Base-by-base conservation (phyloP, 73 alveolate species). In the Paramecium primaurelia region DNA sequence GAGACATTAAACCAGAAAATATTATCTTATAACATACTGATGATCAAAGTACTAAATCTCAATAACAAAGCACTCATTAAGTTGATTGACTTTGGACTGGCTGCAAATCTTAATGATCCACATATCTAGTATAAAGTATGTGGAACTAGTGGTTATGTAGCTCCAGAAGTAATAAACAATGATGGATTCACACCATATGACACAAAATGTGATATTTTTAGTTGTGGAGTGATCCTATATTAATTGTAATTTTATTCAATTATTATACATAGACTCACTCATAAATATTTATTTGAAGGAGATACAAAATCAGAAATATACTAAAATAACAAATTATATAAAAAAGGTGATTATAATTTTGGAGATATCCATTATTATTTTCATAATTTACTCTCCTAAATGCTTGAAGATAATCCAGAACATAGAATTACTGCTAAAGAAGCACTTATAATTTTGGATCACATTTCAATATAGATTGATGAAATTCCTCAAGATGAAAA, bases 81-180 rank as follows among this genome's bases (percentile, higher is more conserved):
- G 12, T 25, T 86, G 16, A 86, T 58, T 36, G 94, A 89, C 42
- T 89, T 89, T 89, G 94, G 94, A 28, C 54, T 89, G 8, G 94
- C 94, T 16, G 77, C 94, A 18, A 59, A 83, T 89, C 36, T 89
- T 2, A 83, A 71, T 89, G 71, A 42, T 25, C 60, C 90, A 12
- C 36, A 45, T 71, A 18, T 32, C 26, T 16, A 42, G 80, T 89
- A 30, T 73, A 45, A 54, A 14, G 68, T 84, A 45, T 89, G 94
- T 51, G 94, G 94, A 58, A 89, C 94, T 44, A 88, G 86, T 71
- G 94, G 94, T 26, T 89, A 71, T 89, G 94, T 89, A 2, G 94
- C 94, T 71, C 94, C 94, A 9, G 94, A 89, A 89, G 71, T 89
- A n/a, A 77, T 89, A 58, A 77, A 71, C 77, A 45, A 32, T 37